Conservation (phyloP, 108 stramenopile genomes). For the Heterococcus sp. region DNA sequence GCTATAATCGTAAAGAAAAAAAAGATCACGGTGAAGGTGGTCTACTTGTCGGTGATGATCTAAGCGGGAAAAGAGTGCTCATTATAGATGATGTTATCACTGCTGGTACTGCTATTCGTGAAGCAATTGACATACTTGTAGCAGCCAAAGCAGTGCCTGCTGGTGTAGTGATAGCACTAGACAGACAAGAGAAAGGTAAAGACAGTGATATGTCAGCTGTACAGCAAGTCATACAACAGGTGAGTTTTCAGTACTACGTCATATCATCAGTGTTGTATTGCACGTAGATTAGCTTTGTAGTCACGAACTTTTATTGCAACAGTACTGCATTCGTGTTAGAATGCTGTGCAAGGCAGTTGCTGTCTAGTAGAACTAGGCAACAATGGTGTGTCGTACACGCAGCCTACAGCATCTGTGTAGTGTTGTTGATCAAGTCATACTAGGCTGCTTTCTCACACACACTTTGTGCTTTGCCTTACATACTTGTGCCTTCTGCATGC, state of each 20-base stretch:
- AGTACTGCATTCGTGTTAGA: too few relatives aligned
- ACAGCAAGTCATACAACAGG: constrained; percentile 19
- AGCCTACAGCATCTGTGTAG: too few relatives aligned
- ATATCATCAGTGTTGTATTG: too few relatives aligned
- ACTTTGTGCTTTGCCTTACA: not conserved
- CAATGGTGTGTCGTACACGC: not conserved
- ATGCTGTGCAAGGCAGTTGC: too few relatives aligned
- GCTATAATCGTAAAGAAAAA: constrained; percentile 96
- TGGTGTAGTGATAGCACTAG: constrained; percentile 89
- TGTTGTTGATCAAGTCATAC: not conserved
- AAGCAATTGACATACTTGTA: constrained; percentile 76
- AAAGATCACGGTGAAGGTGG: constrained; percentile 99
- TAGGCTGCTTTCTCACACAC: not conserved
- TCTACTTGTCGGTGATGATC: constrained; percentile 79
- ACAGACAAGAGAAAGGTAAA: constrained; percentile 68
- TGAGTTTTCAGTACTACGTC: not conserved
- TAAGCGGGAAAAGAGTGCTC: constrained; percentile 82
- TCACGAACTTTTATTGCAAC: too few relatives aligned
- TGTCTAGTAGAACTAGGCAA: not conserved
- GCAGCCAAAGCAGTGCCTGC: constrained; percentile 74
- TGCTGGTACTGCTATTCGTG: constrained; percentile 94
- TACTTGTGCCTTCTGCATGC: not conserved
- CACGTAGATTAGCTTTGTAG: too few relatives aligned
- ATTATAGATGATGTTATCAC: constrained; percentile 98
- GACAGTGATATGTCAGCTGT: constrained; percentile 2